Percentiles rank a stretch among this genome's conserved stretches.
phyloP scores from a whole-genome alignment of 2,329 filamentous ascomycete species.

The Zymoseptoria crescenta region DNA sequence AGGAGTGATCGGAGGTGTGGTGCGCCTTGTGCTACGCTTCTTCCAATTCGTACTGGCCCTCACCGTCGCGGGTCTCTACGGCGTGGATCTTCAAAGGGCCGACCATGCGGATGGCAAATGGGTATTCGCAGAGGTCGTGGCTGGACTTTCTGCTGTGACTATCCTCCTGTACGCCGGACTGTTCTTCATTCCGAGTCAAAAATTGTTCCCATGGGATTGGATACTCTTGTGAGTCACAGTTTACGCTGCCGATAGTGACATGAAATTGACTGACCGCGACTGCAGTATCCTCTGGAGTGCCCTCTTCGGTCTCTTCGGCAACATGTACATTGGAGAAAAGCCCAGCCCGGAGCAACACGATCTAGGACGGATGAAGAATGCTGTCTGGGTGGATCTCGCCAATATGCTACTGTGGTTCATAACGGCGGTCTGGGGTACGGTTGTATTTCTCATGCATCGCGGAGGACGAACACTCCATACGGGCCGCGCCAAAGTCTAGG shows the following conservation, averaged over 20 bases:
- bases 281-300: slow-evolving; percentile 63
- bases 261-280: background rate
- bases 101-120: slow-evolving; percentile 58
- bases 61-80: slow-evolving; percentile 72
- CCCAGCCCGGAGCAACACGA: slow-evolving; percentile 45
- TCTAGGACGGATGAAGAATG: slow-evolving; percentile 72
- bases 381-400: slow-evolving; percentile 73
- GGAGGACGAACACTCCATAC: slow-evolving; percentile 30
- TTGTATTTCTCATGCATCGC: slow-evolving; percentile 54
- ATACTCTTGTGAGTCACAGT: slow-evolving; percentile 49
- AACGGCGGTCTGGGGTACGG: slow-evolving; percentile 47
- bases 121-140: slow-evolving; percentile 71
- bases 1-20: slow-evolving; percentile 36
- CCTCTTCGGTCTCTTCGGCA: slow-evolving; percentile 76
- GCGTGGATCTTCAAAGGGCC: slow-evolving; percentile 45
- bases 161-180: slow-evolving; percentile 55
- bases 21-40: slow-evolving; percentile 60
- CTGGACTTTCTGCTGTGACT: slow-evolving; percentile 56
- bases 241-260: background rate
- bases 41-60: slow-evolving; percentile 69
- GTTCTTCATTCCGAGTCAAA: slow-evolving; percentile 41
- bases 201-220: slow-evolving; percentile 59
- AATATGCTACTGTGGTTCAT: slow-evolving; percentile 71
- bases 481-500: slow-evolving; percentile 28
- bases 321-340: slow-evolving; percentile 66